Base-by-base conservation (phyloP, 2,329 filamentous ascomycete genomes). In the Alternaria viburni region DNA sequence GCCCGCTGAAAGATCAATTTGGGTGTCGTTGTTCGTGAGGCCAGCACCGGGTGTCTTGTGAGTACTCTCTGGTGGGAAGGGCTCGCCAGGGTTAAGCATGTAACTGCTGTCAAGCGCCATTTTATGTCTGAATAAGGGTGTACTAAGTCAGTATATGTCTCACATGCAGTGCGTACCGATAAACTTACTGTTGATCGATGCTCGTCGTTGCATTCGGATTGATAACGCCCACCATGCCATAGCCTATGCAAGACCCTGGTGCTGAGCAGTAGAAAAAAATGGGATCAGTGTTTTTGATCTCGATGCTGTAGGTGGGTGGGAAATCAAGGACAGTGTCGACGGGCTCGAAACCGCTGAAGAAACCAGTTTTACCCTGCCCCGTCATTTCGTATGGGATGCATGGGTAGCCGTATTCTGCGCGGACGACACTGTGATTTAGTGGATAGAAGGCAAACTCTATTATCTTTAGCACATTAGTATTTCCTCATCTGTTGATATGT, bases 151-250 rank as follows among this genome's bases (percentile, higher is more conserved):
- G 36, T 41, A 4, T 41, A 41, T 41, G 36, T 41, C 36, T 17
- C 36, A 41, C 36, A 41, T 41, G 36, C 36, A 41, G 36, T 41
- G 15, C 36, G 15, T 41, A 41, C n/a, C 36, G 36, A 17, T 17
- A 41, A 2, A 41, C 36, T 11, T 41, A 41, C 36, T 80, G 77
- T 30, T 56, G 57, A 6, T 64, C 56, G 41, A 79, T 65, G 6
- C 64, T 69, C 46, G 67, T 71, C 12, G 62, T 67, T 7, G 69
- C 30, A 47, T 76, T 77, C 10, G 89, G 86, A 72, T 94, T 95
- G 68, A 94, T 89, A 1, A 88, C 90, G 5, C 91, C 91, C 17
- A 95, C 86, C 91, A 95, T 95, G 41, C 87, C 86, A 55, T 89
- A 86, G 3, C 81, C 77, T 10, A 85, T 83, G 73, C 92, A 95